Evolutionary conservation across 2,329 filamentous ascomycete genomes (phyloP).

Genomic region (Aureobasidium namibiae): DNA sequence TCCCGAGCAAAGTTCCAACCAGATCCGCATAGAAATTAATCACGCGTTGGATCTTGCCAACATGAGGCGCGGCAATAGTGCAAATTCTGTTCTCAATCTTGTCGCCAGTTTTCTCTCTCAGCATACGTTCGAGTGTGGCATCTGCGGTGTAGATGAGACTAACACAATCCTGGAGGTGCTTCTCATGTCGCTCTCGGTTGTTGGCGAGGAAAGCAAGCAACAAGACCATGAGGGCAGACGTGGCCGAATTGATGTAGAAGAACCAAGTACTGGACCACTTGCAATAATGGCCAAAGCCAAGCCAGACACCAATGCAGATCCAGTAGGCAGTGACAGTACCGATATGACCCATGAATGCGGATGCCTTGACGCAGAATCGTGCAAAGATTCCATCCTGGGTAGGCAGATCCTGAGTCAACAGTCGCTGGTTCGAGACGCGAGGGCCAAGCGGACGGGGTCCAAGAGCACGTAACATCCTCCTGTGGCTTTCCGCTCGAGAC

Average conservation of each 20-base stretch:
- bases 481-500: background rate
- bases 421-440: too few relatives aligned
- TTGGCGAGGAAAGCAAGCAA: background rate
- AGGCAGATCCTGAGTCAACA: background rate
- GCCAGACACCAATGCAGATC: background rate
- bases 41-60: background rate
- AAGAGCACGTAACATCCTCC: background rate
- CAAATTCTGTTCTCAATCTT: background rate
- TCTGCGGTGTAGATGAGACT: too few relatives aligned
- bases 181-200: background rate
- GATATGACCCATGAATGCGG: background rate
- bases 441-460: too few relatives aligned
- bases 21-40: background rate
- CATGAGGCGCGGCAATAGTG: background rate
- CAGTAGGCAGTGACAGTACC: background rate
- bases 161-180: too few relatives aligned
- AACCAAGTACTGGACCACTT: background rate
- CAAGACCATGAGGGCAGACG: background rate
- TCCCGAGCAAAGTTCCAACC: background rate
- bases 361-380: background rate
- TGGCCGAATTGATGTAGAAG: background rate
- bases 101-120: background rate
- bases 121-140: background rate
- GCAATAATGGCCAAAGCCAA: background rate
- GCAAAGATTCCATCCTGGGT: background rate